These are phyloP conservation scores for Dactylellina drechsleri DNA, from an alignment of 2,329 filamentous ascomycete genomes.

Conservation along the genomic window DNA sequence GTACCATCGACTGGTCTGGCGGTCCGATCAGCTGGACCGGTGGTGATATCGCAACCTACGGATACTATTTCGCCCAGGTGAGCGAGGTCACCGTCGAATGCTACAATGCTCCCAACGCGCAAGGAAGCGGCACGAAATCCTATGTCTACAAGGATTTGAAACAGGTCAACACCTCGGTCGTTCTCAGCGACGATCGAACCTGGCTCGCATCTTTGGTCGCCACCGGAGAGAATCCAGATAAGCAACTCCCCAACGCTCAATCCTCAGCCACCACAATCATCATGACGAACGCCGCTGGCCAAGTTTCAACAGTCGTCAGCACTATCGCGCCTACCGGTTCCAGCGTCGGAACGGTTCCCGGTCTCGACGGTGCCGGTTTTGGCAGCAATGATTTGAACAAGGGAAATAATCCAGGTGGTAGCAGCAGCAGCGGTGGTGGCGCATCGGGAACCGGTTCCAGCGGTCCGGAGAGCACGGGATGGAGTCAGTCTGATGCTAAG, in stretches of 20 bases:
- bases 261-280: conserved; percentile 57
- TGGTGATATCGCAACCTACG: conserved; percentile 79
- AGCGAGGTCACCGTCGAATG: conserved; percentile 83
- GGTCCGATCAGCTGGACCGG: conserved; percentile 88
- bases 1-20: conserved; percentile 91
- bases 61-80: conserved; percentile 89
- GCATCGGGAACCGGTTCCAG: conserved; percentile 59
- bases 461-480: conserved; percentile 29
- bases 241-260: conserved; percentile 63
- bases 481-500: conserved; percentile 34
- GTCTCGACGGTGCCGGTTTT: conserved; percentile 67
- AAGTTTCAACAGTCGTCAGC: conserved; percentile 59
- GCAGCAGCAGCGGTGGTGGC: conserved; percentile 58
- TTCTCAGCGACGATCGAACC: conserved; percentile 78
- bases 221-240: conserved; percentile 79
- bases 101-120: conserved; percentile 82
- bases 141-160: conserved; percentile 77
- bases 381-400: conserved; percentile 60
- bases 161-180: conserved; percentile 79
- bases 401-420: conserved; percentile 54
- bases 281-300: conserved; percentile 45
- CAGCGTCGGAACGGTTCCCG: conserved; percentile 67
- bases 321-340: conserved; percentile 59
- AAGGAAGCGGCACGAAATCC: conserved; percentile 68
- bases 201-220: conserved; percentile 80